Percentiles rank a stretch among this genome's conserved stretches.
Evolutionary conservation across 2,329 filamentous ascomycete species (phyloP).

Genomic region (Trichoderma pleuroti): DNA sequence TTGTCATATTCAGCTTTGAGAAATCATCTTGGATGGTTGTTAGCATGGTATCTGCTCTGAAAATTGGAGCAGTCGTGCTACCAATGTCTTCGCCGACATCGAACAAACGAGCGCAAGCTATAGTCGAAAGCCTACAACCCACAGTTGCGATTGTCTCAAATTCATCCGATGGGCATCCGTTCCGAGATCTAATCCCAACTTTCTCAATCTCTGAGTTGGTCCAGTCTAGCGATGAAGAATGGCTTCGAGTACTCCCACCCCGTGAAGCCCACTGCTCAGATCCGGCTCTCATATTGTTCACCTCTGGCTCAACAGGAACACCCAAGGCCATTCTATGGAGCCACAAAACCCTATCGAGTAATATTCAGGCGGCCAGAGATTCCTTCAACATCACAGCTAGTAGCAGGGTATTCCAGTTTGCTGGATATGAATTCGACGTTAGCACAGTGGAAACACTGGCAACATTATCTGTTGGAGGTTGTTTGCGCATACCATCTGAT

Average conservation of each 20-base stretch:
- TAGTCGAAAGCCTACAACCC: conserved; percentile 21
- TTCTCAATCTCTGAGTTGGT: neutral
- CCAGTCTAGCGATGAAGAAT: neutral
- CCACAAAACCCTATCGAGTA: conserved; percentile 14
- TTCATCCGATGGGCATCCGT: conserved; percentile 11
- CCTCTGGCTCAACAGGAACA: conserved; percentile 48
- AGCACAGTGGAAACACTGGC: neutral
- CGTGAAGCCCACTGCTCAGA: neutral
- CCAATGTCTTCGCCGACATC: conserved; percentile 27
- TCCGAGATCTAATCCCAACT: neutral
- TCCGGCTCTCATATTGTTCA: conserved; percentile 42
- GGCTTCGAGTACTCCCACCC: neutral
- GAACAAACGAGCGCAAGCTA: conserved; percentile 18
- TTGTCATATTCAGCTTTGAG: conserved; percentile 26
- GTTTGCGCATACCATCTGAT: conserved; percentile 12
- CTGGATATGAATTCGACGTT: conserved; percentile 12
- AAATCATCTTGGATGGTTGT: conserved; percentile 27
- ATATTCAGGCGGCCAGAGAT: neutral
- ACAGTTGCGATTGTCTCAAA: conserved; percentile 20
- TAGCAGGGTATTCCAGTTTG: conserved; percentile 8
- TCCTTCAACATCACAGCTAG: neutral
- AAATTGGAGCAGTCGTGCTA: conserved; percentile 25
- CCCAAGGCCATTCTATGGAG: conserved; percentile 48
- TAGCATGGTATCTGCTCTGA: conserved; percentile 25
- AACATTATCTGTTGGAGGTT: neutral